These are phyloP conservation scores for Volvox carteri DNA, from an alignment of 163 green algal species.

Conservation along the genomic window DNA sequence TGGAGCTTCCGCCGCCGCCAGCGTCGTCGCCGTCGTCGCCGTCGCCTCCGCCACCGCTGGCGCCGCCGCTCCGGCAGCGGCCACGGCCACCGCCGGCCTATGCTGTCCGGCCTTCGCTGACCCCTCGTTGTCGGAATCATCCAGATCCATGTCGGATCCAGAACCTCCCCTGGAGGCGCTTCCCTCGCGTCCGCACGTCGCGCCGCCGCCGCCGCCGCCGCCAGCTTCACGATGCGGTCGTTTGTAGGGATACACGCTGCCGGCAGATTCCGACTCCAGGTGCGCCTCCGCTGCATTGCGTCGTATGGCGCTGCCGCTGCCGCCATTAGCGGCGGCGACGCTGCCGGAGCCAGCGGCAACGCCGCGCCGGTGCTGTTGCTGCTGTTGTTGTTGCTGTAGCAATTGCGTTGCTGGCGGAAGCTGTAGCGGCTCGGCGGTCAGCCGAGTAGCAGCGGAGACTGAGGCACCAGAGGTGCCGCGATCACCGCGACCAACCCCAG, in stretches of 20 bases:
- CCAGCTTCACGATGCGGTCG: neutral
- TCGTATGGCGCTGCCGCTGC: neutral
- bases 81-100: neutral
- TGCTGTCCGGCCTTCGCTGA: neutral
- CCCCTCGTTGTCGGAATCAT: constrained; percentile 34
- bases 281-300: neutral
- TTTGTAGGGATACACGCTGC: constrained; percentile 24
- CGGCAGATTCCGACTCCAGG: constrained; percentile 9
- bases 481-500: neutral
- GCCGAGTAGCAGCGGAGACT: neutral
- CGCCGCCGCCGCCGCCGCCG: neutral
- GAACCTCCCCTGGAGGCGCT: neutral
- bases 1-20: too few species aligned
- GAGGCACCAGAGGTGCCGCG: constrained; percentile 19
- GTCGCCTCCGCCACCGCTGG: neutral
- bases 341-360: neutral
- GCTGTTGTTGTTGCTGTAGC: neutral
- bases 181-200: too few species aligned
- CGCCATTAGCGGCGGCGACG: neutral
- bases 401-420: neutral
- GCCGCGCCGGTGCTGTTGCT: neutral
- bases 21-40: neutral
- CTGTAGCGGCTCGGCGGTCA: neutral
- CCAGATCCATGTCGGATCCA: constrained; percentile 51
- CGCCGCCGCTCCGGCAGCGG: neutral